Base-by-base conservation (phyloP, 768 basidiomycete genomes). In the Boletus insuetus region DNA sequence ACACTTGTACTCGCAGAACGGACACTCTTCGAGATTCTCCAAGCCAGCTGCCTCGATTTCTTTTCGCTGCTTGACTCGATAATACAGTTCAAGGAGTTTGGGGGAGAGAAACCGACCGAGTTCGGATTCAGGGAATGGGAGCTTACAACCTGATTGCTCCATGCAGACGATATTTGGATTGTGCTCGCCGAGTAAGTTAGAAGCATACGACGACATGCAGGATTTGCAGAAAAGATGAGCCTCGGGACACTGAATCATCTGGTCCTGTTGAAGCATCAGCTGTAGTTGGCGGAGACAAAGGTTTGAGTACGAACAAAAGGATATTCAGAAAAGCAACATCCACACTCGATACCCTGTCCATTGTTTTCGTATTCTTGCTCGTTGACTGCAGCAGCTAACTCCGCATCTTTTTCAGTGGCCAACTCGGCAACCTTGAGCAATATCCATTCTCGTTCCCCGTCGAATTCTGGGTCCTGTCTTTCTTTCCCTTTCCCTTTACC, bases 241-340 rank as follows among this genome's bases (percentile, higher is more conserved):
- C 52, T 94, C 93, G 0, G 89, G 85, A 63, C 94, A 96, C 72
- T 95, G 93, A 2, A 91, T 78, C 86, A 94, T 89, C 61, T 88
- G 84, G 39, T 82, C 81, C 91, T 95, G 63, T 20, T 26, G 45
- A 50, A 37, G 40, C 12, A 41, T 63, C 35, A 50, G 45, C 10
- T 16, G 16, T 22, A 11, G 10, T 19, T 53, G 17, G 29, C 29
- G 50, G 41, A 34, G 55, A 48, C 29, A 34, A 37, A 35, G 24
- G 47, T 10, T 12, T 16, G 26, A 29, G 42, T 39, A 75, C 89
- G 53, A 68, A 91, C 90, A 70, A 89, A 87, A 5, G 84, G 69
- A 57, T 85, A 90, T 12, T 73, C 77, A 5, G 81, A 73, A 65
- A 94, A 96, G 70, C 94, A 97, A 63, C 93, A 95, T 13, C 87